Conservation (phyloP, 495 filamentous ascomycete species). For the Letharia lupina region DNA sequence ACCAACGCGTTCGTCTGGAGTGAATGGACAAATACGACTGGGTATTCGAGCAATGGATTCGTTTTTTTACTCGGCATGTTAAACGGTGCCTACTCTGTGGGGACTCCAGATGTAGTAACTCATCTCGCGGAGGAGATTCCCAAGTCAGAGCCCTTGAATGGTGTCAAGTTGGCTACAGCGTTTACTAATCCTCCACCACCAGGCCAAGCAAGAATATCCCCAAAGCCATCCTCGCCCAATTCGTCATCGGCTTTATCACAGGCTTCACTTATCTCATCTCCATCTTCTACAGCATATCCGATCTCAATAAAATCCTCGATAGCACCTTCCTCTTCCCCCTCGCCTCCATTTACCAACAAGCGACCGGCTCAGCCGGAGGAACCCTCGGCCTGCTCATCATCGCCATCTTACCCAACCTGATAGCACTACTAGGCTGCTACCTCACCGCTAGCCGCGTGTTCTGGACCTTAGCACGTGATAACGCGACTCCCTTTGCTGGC, state of each 20-base stretch:
- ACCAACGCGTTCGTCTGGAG: constrained; percentile 53
- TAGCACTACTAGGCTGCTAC: constrained; percentile 53
- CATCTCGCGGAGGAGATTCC: constrained; percentile 72
- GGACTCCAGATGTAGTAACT: constrained; percentile 60
- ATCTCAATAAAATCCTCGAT: constrained; percentile 49
- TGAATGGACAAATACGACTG: constrained; percentile 53
- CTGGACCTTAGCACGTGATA: constrained; percentile 71
- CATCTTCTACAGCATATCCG: constrained; percentile 61
- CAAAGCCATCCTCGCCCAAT: constrained; percentile 40
- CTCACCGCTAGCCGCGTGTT: constrained; percentile 64
- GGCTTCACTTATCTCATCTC: constrained; percentile 66
- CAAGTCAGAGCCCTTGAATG: constrained; percentile 19
- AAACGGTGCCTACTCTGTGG: constrained; percentile 71
- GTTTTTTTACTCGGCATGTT: constrained; percentile 65
- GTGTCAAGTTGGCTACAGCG: too few relatives aligned
- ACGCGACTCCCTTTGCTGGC: constrained; percentile 36
- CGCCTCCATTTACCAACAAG: constrained; percentile 64
- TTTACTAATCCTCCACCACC: neutral
- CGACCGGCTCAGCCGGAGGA: constrained; percentile 51
- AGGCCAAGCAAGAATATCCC: constrained; percentile 53
- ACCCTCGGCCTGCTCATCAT: constrained; percentile 59
- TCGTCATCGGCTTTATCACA: constrained; percentile 40
- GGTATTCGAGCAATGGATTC: constrained; percentile 55
- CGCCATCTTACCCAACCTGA: constrained; percentile 49
- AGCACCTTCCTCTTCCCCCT: constrained; percentile 57